A percentile compares a stretch with the other conserved stretches of the same genome.
These are phyloP conservation scores for Trichosporon inkin DNA, from an alignment of 1,284 basidiomycete genomes.

Conservation along the genomic window DNA sequence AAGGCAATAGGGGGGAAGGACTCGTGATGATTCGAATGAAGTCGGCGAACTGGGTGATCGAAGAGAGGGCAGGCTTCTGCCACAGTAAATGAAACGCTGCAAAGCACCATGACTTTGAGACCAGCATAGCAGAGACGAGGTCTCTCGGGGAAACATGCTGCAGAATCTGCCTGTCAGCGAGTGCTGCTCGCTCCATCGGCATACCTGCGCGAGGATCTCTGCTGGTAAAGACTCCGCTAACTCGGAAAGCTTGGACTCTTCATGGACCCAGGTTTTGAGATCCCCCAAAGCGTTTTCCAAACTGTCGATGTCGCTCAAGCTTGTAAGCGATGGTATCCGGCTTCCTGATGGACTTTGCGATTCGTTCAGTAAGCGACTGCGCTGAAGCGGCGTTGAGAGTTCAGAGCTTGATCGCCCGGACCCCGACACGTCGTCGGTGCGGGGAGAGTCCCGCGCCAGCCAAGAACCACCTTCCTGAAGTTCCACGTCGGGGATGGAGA, in stretches of 20 bases:
- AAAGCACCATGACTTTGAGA: conserved; percentile 90
- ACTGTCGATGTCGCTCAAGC: conserved; percentile 12
- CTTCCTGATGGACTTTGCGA: not conserved
- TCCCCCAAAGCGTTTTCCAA: conserved; percentile 1
- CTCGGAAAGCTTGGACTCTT: conserved; percentile 16
- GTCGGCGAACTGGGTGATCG: conserved; percentile 54
- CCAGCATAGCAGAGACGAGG: conserved; percentile 70
- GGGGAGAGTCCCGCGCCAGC: not conserved
- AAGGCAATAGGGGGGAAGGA: conserved; percentile 70
- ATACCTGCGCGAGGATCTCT: conserved; percentile 65
- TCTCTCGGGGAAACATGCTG: conserved; percentile 74
- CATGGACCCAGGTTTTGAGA: conserved; percentile 14
- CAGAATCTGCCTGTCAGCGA: conserved; percentile 61
- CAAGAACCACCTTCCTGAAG: no score
- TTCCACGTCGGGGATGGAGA: not conserved
- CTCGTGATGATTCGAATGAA: conserved; percentile 32
- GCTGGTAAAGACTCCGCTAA: conserved; percentile 60
- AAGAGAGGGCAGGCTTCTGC: conserved; percentile 76
- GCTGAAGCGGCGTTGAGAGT: conserved; percentile 14
- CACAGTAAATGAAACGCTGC: conserved; percentile 92
- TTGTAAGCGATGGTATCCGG: not conserved
- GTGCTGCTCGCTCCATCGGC: conserved; percentile 1
- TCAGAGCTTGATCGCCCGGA: conserved; percentile 12
- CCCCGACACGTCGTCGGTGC: not conserved
- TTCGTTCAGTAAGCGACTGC: not conserved